Conservation (phyloP, 352 stramenopile species). For the Pythium rhizo-oryzae region DNA sequence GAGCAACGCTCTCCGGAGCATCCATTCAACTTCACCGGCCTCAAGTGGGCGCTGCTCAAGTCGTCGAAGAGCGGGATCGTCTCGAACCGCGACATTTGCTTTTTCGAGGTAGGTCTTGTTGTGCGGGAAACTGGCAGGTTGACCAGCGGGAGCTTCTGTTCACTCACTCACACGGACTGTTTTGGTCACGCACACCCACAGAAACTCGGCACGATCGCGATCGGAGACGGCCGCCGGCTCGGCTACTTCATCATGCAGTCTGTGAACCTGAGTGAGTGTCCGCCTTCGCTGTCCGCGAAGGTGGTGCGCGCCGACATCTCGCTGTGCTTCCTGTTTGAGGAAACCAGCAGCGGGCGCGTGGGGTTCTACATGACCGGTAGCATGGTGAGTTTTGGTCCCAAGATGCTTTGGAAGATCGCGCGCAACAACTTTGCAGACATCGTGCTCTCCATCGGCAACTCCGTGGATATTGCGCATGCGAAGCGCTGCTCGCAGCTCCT, state of each 20-base stretch:
- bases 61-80: slow-evolving; percentile 19
- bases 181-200: not conserved
- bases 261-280: slow-evolving; percentile 25
- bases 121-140: too few relatives aligned
- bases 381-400: slow-evolving; percentile 12
- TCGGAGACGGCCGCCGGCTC: slow-evolving; percentile 20
- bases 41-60: slow-evolving; percentile 28
- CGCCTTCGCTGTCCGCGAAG: not conserved
- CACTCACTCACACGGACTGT: not conserved
- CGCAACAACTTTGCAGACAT: slow-evolving; percentile 24
- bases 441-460: slow-evolving; percentile 15
- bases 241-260: slow-evolving; percentile 30
- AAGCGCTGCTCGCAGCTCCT: slow-evolving; percentile 18
- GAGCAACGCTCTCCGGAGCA: slow-evolving; percentile 16
- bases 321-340: slow-evolving; percentile 32
- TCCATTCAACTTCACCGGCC: slow-evolving; percentile 23
- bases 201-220: slow-evolving; percentile 24
- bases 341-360: slow-evolving; percentile 19
- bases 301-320: slow-evolving; percentile 21
- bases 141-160: not conserved
- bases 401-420: slow-evolving; percentile 18
- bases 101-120: slow-evolving; percentile 14
- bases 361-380: slow-evolving; percentile 27
- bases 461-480: slow-evolving; percentile 4
- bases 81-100: slow-evolving; percentile 28